These are phyloP conservation scores for Sextonia rubra DNA, from an alignment of 164 flowering plant species.

Conservation along the genomic window DNA sequence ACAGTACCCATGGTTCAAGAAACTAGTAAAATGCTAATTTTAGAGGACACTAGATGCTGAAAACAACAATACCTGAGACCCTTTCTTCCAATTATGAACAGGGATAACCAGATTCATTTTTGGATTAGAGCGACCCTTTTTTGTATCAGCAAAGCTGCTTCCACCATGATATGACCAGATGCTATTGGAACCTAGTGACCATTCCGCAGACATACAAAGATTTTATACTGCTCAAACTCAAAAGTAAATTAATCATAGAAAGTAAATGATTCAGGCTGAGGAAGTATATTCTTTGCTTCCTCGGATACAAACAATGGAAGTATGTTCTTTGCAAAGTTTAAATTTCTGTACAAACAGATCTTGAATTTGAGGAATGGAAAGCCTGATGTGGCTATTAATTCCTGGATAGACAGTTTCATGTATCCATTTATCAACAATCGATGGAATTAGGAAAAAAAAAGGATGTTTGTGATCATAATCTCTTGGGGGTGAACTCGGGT, in stretches of 20 bases:
- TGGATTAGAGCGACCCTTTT: constrained; percentile 94
- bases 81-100: constrained; percentile 91
- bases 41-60: neutral
- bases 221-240: constrained; percentile 8
- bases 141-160: constrained; percentile 89
- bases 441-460: no score
- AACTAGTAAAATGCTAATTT: neutral
- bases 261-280: neutral
- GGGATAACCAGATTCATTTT: constrained; percentile 86
- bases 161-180: constrained; percentile 24
- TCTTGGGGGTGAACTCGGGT: no score
- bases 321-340: no score
- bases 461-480: no score
- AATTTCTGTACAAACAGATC: no score
- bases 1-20: neutral
- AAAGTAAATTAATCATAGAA: neutral
- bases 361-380: no score
- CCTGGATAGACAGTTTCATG: no score
- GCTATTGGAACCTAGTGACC: constrained; percentile 16
- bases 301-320: no score
- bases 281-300: no score
- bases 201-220: constrained; percentile 13
- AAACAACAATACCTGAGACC: constrained; percentile 76
- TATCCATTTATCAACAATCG: no score
- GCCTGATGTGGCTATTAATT: no score